phyloP scores from a whole-genome alignment of 192 early-diverging fungal species.

The Coemansia sp. region DNA sequence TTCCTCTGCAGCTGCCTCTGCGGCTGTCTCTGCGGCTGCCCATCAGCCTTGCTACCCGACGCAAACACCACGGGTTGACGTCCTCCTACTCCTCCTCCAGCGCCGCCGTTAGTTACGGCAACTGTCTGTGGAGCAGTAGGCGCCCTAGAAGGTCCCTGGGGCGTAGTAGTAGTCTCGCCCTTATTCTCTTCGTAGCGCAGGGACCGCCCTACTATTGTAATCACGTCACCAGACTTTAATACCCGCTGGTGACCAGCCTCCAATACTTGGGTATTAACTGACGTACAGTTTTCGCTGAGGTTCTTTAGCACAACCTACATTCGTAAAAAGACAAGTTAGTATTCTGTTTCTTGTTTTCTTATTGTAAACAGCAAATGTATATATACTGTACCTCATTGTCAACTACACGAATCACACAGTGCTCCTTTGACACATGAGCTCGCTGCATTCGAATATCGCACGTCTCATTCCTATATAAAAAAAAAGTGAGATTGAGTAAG shows the following conservation, averaged over 20 bases:
- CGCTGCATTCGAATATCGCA: constrained; percentile 51
- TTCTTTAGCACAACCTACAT: constrained; percentile 33
- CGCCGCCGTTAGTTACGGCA: background rate
- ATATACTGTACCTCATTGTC: constrained; percentile 14
- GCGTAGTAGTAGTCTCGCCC: background rate
- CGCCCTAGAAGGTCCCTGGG: background rate
- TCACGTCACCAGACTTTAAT: constrained; percentile 29
- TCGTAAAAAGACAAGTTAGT: background rate
- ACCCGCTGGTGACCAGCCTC: constrained; percentile 19
- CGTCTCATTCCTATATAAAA: constrained; percentile 29
- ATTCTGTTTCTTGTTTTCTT: background rate
- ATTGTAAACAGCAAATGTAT: background rate
- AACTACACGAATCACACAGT: constrained; percentile 27
- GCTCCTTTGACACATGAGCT: constrained; percentile 44
- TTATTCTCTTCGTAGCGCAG: constrained; percentile 32
- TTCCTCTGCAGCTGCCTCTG: constrained; percentile 11
- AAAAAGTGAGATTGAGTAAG: background rate
- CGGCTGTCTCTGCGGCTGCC: background rate
- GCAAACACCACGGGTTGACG: background rate
- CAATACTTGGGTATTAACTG: constrained; percentile 15
- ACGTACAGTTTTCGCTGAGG: constrained; percentile 33
- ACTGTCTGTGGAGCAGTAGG: background rate
- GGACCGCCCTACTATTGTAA: constrained; percentile 44
- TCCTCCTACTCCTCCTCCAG: too few relatives aligned
- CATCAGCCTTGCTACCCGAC: background rate